Conservation (phyloP, 805 yeast species). For the Starmerella geochares region DNA sequence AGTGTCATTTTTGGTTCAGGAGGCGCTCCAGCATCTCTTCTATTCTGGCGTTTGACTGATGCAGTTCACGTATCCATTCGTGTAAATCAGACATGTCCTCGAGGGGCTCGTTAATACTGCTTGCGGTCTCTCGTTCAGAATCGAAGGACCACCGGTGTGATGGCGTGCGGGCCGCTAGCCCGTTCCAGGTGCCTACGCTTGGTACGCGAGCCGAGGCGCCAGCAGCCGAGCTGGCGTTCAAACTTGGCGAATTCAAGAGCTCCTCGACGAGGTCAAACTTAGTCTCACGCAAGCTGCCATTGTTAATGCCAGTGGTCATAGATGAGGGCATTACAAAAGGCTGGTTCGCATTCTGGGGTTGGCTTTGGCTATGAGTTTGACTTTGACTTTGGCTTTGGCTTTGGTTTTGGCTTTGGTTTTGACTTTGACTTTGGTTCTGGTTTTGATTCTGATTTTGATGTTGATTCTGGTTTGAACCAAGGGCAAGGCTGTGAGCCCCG, state of each 20-base stretch:
- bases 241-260: conserved; percentile 10
- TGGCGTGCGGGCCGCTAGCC: background rate
- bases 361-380: background rate
- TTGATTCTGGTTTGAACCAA: too few relatives aligned
- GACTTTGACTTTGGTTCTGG: background rate
- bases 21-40: conserved; percentile 17
- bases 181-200: background rate
- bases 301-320: conserved; percentile 4
- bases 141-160: conserved; percentile 16
- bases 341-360: background rate
- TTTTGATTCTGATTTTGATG: background rate
- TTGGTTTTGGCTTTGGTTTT: background rate
- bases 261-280: conserved; percentile 19
- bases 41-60: conserved; percentile 13
- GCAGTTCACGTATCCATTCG: conserved; percentile 16
- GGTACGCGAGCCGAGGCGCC: conserved; percentile 1
- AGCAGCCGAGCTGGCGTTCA: background rate
- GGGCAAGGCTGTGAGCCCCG: too few relatives aligned
- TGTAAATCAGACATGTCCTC: conserved; percentile 13
- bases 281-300: conserved; percentile 13
- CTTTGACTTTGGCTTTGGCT: background rate
- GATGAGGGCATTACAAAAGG: too few relatives aligned
- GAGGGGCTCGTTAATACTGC: conserved; percentile 5
- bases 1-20: conserved; percentile 1
- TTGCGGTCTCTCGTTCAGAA: conserved; percentile 10